phyloP scores from a whole-genome alignment of 495 filamentous ascomycete species.

The Ramalina peruviana region DNA sequence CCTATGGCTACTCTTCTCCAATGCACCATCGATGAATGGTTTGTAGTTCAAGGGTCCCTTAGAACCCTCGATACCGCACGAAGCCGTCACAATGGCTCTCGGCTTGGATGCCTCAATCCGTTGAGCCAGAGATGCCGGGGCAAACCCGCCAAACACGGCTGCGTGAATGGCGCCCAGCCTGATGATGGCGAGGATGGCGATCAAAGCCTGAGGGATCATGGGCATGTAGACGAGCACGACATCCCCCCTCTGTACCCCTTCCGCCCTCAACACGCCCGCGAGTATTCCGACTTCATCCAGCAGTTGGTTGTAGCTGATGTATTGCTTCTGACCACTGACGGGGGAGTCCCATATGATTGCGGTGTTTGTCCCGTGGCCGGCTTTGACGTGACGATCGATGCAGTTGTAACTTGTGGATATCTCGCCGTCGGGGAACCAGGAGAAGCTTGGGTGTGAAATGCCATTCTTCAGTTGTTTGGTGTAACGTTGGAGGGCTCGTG shows the following conservation, averaged over 20 bases:
- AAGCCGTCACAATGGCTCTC: conserved; percentile 68
- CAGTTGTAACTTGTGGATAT: conserved; percentile 88
- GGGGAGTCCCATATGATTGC: conserved; percentile 86
- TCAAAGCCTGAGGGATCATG: conserved; percentile 82
- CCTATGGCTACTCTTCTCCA: conserved; percentile 43
- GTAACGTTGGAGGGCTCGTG: conserved; percentile 25
- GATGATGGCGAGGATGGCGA: conserved; percentile 68
- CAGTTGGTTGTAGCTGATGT: conserved; percentile 58
- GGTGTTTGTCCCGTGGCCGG: conserved; percentile 52
- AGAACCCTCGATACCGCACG: conserved; percentile 79
- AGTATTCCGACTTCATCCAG: conserved; percentile 72
- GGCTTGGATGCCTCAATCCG: conserved; percentile 74
- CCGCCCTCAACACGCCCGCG: conserved; percentile 68
- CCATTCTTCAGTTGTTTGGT: conserved; percentile 37
- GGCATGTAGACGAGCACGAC: conserved; percentile 96
- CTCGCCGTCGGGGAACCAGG: conserved; percentile 81
- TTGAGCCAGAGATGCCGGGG: conserved; percentile 66
- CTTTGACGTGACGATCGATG: conserved; percentile 71
- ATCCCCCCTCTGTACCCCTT: conserved; percentile 76
- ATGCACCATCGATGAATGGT: conserved; percentile 55
- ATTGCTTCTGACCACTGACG: conserved; percentile 60
- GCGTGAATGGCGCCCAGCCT: conserved; percentile 81
- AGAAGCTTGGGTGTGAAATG: conserved; percentile 47
- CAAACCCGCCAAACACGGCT: conserved; percentile 89
- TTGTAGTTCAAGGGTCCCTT: conserved; percentile 64